phyloP scores from a whole-genome alignment of 352 stramenopile genomes.

The Saprolegnia parasitica region DNA sequence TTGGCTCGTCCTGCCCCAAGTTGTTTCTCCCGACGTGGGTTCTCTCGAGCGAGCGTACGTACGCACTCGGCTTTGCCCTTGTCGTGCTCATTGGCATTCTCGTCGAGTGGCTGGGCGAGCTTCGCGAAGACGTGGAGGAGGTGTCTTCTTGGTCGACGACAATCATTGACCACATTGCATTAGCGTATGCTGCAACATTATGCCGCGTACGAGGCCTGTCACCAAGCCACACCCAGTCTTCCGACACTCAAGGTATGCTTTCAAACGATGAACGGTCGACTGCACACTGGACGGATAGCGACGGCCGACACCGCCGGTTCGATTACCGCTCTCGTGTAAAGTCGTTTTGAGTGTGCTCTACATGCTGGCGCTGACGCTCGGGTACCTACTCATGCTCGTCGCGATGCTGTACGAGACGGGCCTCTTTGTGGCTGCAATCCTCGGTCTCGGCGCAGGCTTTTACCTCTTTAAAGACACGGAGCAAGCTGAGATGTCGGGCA shows the following conservation, averaged over 20 bases:
- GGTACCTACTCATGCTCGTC: conserved; percentile 78
- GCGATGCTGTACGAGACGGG: conserved; percentile 82
- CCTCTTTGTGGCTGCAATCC: conserved; percentile 66
- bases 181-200: not conserved
- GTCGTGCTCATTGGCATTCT: conserved; percentile 56
- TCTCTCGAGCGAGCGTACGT: conserved; percentile 57
- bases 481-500: conserved; percentile 48
- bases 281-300: conserved; percentile 25
- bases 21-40: conserved; percentile 77
- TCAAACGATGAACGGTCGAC: too few relatives aligned
- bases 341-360: conserved; percentile 53
- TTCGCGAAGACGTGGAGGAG: conserved; percentile 34
- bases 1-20: conserved; percentile 53
- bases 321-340: conserved; percentile 55
- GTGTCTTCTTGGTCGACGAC: conserved; percentile 35
- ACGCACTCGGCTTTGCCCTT: conserved; percentile 52
- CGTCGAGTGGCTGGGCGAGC: conserved; percentile 52
- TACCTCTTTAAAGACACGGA: conserved; percentile 77
- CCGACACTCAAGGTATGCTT: conserved; percentile 1
- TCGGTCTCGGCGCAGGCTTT: conserved; percentile 65
- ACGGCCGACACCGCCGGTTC: too few relatives aligned
- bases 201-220: conserved; percentile 1
- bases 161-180: conserved; percentile 31
- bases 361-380: conserved; percentile 68
- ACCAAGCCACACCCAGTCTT: conserved; percentile 25